A percentile compares a stretch with the other conserved stretches of the same genome.
Evolutionary conservation across 805 yeast genomes (phyloP).

Genomic region (Sugiyamaella marilandica): DNA sequence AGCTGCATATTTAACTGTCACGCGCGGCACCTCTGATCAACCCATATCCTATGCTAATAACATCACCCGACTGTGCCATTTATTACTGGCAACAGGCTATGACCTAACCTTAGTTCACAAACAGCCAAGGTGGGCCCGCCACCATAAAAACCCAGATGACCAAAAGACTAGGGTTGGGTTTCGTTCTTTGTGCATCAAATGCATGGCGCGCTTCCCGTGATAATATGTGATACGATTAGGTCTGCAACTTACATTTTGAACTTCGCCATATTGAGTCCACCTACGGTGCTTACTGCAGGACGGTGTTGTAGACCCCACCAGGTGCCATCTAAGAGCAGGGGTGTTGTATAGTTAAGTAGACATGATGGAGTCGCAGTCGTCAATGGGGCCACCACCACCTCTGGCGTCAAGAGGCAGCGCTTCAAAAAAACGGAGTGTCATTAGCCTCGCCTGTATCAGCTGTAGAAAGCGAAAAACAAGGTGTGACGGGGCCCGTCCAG

Average conservation of each 20-base stretch:
- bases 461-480: constrained; percentile 18
- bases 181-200: not conserved
- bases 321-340: no score
- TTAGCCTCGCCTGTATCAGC: constrained; percentile 11
- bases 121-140: not conserved
- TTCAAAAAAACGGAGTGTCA: constrained; percentile 6
- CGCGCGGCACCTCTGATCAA: no score
- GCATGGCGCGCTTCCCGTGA: constrained; percentile 4
- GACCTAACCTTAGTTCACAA: not conserved
- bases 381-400: not conserved
- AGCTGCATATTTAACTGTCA: no score
- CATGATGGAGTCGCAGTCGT: not conserved
- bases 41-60: not conserved
- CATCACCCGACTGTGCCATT: not conserved
- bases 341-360: not conserved
- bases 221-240: not conserved
- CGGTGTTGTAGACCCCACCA: no score
- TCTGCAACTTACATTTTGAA: no score
- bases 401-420: not conserved
- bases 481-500: constrained; percentile 18
- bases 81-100: not conserved
- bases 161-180: not conserved
- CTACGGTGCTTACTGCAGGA: no score
- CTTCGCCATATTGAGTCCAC: no score
- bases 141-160: not conserved